Conservation (phyloP, 768 basidiomycete species). For the Amanita subjunquillea region DNA sequence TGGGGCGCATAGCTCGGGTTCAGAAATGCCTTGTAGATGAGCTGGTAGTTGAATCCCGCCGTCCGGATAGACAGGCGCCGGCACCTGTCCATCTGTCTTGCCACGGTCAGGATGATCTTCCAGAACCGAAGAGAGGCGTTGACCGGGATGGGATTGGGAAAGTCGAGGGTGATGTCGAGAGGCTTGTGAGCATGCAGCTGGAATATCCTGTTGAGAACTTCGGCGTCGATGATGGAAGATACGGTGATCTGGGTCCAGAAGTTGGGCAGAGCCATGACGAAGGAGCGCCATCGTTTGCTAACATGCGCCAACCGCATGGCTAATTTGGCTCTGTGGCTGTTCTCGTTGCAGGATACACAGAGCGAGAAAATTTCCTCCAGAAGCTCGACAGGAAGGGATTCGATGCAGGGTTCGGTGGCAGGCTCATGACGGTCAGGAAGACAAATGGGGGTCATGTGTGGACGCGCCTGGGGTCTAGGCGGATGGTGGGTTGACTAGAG, state of each 20-base stretch:
- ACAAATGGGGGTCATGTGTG: background rate
- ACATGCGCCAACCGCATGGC: slow-evolving; percentile 5
- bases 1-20: background rate
- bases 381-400: background rate
- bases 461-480: background rate
- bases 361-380: background rate
- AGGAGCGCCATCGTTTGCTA: slow-evolving; percentile 1
- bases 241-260: slow-evolving; percentile 4
- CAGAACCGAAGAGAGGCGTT: slow-evolving; percentile 3
- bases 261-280: background rate
- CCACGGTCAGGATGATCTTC: slow-evolving; percentile 2
- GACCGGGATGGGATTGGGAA: background rate
- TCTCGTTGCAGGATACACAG: background rate
- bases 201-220: background rate
- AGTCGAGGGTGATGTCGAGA: slow-evolving; percentile 3
- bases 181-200: background rate
- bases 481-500: too few species aligned
- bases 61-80: slow-evolving; percentile 3
- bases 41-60: slow-evolving; percentile 1
- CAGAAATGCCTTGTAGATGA: slow-evolving; percentile 3
- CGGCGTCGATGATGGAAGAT: slow-evolving; percentile 1
- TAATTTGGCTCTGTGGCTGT: background rate
- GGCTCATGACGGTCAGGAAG: background rate
- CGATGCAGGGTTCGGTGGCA: background rate
- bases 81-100: slow-evolving; percentile 1